phyloP scores from a whole-genome alignment of 495 filamentous ascomycete species.

The Hypoxylon trugodes region DNA sequence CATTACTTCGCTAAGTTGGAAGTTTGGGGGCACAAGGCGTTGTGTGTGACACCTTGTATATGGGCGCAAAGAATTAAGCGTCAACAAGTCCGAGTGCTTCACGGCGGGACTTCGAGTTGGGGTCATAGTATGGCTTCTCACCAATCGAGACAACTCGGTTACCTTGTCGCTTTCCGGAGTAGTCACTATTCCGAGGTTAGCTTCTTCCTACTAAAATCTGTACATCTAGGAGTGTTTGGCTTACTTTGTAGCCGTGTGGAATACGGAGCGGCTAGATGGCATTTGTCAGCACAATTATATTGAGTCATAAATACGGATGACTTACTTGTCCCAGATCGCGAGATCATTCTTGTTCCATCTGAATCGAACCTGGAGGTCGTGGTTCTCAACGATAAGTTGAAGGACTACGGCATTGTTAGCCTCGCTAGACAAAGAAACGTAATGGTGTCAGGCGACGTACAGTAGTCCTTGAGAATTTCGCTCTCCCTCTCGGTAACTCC shows the following conservation, averaged over 20 bases:
- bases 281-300: slow-evolving; percentile 9
- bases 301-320: background rate
- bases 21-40: too few species aligned
- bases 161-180: slow-evolving; percentile 63
- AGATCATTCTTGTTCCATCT: slow-evolving; percentile 69
- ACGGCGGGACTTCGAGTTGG: slow-evolving; percentile 64
- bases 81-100: slow-evolving; percentile 56
- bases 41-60: too few species aligned
- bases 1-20: too few species aligned
- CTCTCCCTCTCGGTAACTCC: slow-evolving; percentile 69
- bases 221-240: background rate
- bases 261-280: slow-evolving; percentile 61
- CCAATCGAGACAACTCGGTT: slow-evolving; percentile 70
- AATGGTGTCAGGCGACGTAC: slow-evolving; percentile 41
- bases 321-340: slow-evolving; percentile 74
- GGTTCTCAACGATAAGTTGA: slow-evolving; percentile 70
- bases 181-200: slow-evolving; percentile 53
- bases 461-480: slow-evolving; percentile 64
- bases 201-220: background rate
- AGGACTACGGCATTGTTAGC: slow-evolving; percentile 52
- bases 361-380: slow-evolving; percentile 75
- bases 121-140: slow-evolving; percentile 70
- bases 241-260: slow-evolving; percentile 67
- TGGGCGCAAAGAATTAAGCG: too few species aligned
- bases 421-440: background rate